phyloP scores from a whole-genome alignment of 495 filamentous ascomycete species.

The Neurospora africana region DNA sequence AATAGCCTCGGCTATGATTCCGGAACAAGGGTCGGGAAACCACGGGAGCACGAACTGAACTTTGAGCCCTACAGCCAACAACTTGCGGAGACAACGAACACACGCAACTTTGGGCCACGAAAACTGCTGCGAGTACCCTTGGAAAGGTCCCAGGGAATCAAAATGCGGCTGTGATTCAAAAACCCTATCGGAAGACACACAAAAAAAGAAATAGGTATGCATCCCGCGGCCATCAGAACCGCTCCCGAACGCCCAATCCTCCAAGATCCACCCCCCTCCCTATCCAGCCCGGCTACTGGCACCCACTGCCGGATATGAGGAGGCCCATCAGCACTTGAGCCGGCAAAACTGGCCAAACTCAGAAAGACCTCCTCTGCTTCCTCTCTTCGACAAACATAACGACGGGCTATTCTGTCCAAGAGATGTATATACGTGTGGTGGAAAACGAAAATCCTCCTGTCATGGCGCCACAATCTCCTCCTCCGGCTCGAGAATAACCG shows the following conservation, averaged over 20 bases:
- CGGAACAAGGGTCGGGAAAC: conserved; percentile 3
- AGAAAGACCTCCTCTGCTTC: background rate
- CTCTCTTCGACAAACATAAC: background rate
- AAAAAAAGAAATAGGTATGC: background rate
- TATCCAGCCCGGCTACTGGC: background rate
- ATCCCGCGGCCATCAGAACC: background rate
- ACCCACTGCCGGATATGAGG: background rate
- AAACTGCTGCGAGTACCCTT: background rate
- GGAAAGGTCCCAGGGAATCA: background rate
- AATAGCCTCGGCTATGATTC: conserved; percentile 1
- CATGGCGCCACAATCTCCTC: background rate
- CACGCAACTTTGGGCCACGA: background rate
- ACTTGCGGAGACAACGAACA: background rate
- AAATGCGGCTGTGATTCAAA: background rate
- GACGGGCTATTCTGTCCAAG: background rate
- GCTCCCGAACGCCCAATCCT: background rate
- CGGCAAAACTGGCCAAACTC: background rate
- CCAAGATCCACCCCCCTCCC: background rate
- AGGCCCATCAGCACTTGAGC: background rate
- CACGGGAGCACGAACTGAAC: background rate
- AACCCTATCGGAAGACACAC: background rate
- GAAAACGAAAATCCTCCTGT: background rate
- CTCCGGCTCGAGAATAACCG: background rate
- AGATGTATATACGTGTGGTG: background rate
- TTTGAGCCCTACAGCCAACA: background rate